These are phyloP conservation scores for Phytophthora constricta DNA, from an alignment of 352 stramenopile genomes.

Conservation along the genomic window DNA sequence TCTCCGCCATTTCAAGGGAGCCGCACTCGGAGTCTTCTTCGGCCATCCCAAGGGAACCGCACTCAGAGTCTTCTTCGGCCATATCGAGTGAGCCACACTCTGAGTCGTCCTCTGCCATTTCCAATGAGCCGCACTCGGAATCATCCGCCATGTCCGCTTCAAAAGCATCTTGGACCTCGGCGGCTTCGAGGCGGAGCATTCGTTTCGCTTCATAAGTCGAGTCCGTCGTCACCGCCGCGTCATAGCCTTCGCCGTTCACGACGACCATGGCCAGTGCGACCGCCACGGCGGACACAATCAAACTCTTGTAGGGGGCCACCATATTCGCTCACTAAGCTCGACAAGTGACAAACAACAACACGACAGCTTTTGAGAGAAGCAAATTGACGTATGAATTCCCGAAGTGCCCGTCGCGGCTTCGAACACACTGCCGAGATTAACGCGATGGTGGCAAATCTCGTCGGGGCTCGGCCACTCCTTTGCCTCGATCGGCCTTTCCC, in stretches of 20 bases:
- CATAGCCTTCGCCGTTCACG: conserved; percentile 30
- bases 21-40: conserved; percentile 30
- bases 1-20: conserved; percentile 29
- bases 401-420: not conserved
- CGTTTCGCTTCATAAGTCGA: conserved; percentile 30
- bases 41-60: conserved; percentile 21
- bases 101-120: conserved; percentile 32
- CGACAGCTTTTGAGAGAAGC: conserved; percentile 13
- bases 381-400: conserved; percentile 36
- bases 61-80: conserved; percentile 25
- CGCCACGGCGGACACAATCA: conserved; percentile 35
- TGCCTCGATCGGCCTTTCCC: not conserved
- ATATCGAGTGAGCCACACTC: conserved; percentile 34
- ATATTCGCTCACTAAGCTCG: conserved; percentile 20
- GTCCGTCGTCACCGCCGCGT: conserved; percentile 9
- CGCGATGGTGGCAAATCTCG: conserved; percentile 19
- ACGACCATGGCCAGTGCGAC: conserved; percentile 20
- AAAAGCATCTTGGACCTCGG: not conserved
- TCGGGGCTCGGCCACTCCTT: conserved; percentile 2
- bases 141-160: conserved; percentile 5
- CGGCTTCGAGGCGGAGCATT: conserved; percentile 8
- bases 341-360: conserved; percentile 11
- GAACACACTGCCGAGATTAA: conserved; percentile 20
- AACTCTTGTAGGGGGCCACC: conserved; percentile 33
- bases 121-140: conserved; percentile 17